Percentiles rank a stretch among this genome's conserved stretches.
These are phyloP conservation scores for Nothophytophthora sp. DNA, from an alignment of 352 stramenopile genomes.

Conservation along the genomic window DNA sequence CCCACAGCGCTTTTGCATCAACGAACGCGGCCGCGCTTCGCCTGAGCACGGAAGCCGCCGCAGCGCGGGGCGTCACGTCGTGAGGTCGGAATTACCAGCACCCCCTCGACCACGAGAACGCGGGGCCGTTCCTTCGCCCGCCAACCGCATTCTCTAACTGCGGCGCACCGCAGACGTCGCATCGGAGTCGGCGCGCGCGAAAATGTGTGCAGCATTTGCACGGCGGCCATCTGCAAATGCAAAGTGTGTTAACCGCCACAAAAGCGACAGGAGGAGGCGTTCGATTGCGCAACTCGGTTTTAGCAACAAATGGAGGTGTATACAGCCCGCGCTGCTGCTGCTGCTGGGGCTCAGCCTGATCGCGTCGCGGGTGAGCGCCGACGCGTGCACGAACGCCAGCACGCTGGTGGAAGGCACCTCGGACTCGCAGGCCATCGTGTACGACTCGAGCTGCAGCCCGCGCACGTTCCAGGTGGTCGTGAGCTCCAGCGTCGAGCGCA, in stretches of 20 bases:
- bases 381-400: constrained; percentile 35
- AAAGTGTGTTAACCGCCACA: too few species aligned
- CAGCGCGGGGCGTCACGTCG: constrained; percentile 18
- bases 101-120: too few species aligned
- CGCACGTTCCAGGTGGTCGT: constrained; percentile 44
- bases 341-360: constrained; percentile 3
- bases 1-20: constrained; percentile 8
- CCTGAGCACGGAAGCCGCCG: constrained; percentile 8
- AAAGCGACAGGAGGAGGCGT: too few species aligned
- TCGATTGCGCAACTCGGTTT: too few species aligned
- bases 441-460: constrained; percentile 42
- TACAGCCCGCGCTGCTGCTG: constrained; percentile 6
- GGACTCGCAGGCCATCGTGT: constrained; percentile 51
- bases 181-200: too few species aligned
- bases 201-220: too few species aligned
- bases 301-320: constrained; percentile 3
- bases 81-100: constrained; percentile 9
- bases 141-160: constrained; percentile 18
- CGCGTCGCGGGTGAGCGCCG: constrained; percentile 7
- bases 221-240: too few species aligned
- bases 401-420: constrained; percentile 39
- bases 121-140: neutral
- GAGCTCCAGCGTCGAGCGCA: constrained; percentile 28
- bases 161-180: constrained; percentile 2
- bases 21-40: too few species aligned